phyloP scores from a whole-genome alignment of 306 rosid genomes.

The Senna tora region DNA sequence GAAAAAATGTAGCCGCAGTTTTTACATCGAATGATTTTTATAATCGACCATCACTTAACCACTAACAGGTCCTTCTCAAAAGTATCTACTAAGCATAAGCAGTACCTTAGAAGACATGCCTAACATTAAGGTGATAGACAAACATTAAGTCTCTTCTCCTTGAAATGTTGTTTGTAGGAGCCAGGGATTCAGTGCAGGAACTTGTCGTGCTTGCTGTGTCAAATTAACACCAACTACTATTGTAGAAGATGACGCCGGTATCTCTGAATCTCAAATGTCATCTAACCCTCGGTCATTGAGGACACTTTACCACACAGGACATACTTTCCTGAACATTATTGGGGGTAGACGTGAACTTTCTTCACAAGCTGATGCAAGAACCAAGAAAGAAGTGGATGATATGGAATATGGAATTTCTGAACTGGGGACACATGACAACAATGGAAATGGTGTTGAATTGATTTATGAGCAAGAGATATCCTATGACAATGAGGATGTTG shows the following conservation, averaged over 20 bases:
- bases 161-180: conserved; percentile 49
- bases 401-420: conserved; percentile 66
- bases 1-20: too few species aligned
- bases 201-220: conserved; percentile 40
- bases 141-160: not conserved
- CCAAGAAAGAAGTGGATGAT: conserved; percentile 62
- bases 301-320: conserved; percentile 34
- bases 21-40: too few species aligned
- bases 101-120: not conserved
- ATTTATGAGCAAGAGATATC: conserved; percentile 43
- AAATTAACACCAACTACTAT: conserved; percentile 36
- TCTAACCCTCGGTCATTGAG: conserved; percentile 27
- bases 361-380: conserved; percentile 75
- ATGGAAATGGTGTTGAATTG: too few species aligned
- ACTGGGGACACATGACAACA: too few species aligned
- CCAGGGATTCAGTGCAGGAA: conserved; percentile 43
- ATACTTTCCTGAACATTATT: conserved; percentile 37
- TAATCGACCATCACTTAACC: too few species aligned
- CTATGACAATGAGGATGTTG: conserved; percentile 45
- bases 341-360: conserved; percentile 56
- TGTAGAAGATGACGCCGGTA: conserved; percentile 35
- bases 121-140: not conserved
- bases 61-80: not conserved
- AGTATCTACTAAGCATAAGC: not conserved
- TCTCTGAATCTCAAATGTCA: conserved; percentile 37